Evolutionary conservation across 2,329 filamentous ascomycete species (phyloP).

Genomic region (Zarea fungicola): DNA sequence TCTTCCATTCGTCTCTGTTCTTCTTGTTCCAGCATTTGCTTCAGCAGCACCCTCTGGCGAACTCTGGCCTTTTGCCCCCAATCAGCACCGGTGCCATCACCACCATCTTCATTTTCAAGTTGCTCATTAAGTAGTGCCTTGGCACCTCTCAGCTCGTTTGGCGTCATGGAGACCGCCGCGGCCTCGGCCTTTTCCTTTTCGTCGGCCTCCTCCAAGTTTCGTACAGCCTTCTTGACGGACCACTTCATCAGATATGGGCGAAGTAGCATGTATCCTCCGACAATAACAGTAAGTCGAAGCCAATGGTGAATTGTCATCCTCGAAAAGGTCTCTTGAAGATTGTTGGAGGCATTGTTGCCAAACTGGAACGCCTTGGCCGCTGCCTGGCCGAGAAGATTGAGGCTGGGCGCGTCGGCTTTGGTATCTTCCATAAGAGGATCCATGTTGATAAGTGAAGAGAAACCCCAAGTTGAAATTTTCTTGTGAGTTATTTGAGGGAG

Average conservation of each 20-base stretch:
- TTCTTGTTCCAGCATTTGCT: constrained; percentile 60
- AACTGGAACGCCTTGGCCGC: constrained; percentile 29
- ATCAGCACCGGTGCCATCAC: constrained; percentile 44
- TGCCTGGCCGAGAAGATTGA: constrained; percentile 31
- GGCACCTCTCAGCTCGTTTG: constrained; percentile 59
- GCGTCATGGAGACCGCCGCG: constrained; percentile 54
- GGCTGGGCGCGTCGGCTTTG: constrained; percentile 22
- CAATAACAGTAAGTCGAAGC: constrained; percentile 66
- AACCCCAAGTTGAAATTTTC: neutral
- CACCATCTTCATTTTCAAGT: constrained; percentile 40
- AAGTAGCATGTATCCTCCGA: constrained; percentile 67
- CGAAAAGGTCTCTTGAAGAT: constrained; percentile 44
- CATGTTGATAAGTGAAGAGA: neutral
- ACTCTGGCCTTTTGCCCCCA: constrained; percentile 69
- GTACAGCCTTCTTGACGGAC: constrained; percentile 58
- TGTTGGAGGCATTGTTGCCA: constrained; percentile 38
- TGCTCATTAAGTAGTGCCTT: constrained; percentile 50
- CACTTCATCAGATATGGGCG: constrained; percentile 69
- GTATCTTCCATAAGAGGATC: constrained; percentile 23
- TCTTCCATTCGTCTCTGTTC: constrained; percentile 51
- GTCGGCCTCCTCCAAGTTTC: constrained; percentile 56
- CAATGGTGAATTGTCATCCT: constrained; percentile 48
- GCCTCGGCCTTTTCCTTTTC: constrained; percentile 48
- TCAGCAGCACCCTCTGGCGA: constrained; percentile 62
- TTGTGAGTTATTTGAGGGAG: constrained; percentile 9